Percentiles rank a stretch among this genome's conserved stretches.
Conservation (phyloP, 768 basidiomycete genomes). For the Amanita fuliginea region DNA sequence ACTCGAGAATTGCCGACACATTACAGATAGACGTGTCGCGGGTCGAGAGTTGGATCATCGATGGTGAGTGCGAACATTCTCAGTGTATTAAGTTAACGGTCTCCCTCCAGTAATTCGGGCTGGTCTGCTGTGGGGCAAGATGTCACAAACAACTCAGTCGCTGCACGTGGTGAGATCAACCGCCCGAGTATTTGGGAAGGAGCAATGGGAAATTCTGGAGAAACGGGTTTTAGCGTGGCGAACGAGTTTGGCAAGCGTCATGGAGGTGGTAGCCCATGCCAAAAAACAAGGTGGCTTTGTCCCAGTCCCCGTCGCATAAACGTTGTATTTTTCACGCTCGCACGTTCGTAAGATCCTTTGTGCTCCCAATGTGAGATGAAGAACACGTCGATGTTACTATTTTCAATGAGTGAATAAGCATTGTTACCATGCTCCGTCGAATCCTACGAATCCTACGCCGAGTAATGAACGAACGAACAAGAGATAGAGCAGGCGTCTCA, state of each 20-base stretch:
- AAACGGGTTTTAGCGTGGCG: conserved; percentile 73
- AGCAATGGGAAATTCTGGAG: conserved; percentile 74
- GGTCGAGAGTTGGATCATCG: conserved; percentile 84
- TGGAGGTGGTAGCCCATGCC: conserved; percentile 58
- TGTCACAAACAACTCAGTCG: conserved; percentile 70
- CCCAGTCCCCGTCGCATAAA: conserved; percentile 10
- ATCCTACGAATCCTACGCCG: conserved; percentile 62
- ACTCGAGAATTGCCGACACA: conserved; percentile 54
- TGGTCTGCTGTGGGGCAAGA: conserved; percentile 69
- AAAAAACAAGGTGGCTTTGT: conserved; percentile 31
- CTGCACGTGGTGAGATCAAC: conserved; percentile 66
- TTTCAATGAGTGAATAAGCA: not conserved
- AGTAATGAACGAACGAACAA: not conserved
- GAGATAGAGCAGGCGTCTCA: conserved; percentile 20
- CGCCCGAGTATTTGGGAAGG: conserved; percentile 62
- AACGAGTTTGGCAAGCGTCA: conserved; percentile 51
- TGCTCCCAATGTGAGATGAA: too few species aligned
- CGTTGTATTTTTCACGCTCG: not conserved
- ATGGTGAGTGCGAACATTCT: conserved; percentile 36
- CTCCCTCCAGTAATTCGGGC: conserved; percentile 58
- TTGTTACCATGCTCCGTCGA: conserved; percentile 74
- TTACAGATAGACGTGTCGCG: conserved; percentile 53
- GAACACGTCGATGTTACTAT: not conserved
- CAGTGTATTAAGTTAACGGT: conserved; percentile 1
- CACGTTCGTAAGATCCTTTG: not conserved